Percentiles rank a stretch among this genome's conserved stretches.
phyloP scores from a whole-genome alignment of 768 basidiomycete genomes.

The Suillus luteus region DNA sequence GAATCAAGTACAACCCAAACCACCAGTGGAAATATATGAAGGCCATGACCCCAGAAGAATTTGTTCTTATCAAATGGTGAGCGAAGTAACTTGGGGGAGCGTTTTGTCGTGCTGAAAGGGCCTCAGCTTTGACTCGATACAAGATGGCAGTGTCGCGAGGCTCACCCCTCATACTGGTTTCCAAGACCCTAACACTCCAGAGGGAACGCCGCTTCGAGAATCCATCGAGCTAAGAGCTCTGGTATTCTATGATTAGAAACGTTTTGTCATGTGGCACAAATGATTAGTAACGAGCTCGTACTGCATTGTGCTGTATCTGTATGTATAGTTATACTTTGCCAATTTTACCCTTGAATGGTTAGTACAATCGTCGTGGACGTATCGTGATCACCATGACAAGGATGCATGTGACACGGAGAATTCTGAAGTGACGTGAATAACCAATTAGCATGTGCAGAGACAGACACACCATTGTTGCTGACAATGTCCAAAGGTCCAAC shows the following conservation, averaged over 20 bases:
- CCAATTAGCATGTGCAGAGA: not conserved
- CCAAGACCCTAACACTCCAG: not conserved
- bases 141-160: not conserved
- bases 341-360: not conserved
- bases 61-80: conserved; percentile 1
- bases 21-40: not conserved
- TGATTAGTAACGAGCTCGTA: no score
- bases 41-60: not conserved
- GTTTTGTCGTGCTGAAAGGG: not conserved
- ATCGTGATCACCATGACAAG: not conserved
- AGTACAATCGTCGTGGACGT: not conserved
- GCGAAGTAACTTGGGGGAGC: not conserved
- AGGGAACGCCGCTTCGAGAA: not conserved
- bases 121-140: not conserved
- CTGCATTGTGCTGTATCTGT: no score
- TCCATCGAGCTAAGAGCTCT: not conserved
- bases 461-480: not conserved
- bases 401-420: not conserved
- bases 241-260: no score
- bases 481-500: not conserved
- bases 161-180: not conserved
- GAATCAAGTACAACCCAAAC: not conserved
- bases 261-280: no score
- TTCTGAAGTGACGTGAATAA: not conserved
- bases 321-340: not conserved